Evolutionary conservation across 306 rosid genomes (phyloP).

Genomic region (Trifolium fragiferum): DNA sequence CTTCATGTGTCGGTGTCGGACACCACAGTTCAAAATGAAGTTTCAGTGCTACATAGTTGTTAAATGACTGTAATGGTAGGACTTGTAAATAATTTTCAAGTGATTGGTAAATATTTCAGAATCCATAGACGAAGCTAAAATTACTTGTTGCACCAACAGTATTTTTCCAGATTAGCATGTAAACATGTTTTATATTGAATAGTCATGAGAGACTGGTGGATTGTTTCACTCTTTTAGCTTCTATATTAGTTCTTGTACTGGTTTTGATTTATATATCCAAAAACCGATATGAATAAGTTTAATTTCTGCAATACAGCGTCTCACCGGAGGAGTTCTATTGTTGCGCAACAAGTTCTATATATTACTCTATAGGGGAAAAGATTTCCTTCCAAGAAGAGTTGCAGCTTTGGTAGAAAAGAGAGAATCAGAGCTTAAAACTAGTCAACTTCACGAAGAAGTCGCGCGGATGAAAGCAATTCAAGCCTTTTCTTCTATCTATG

Average conservation of each 20-base stretch:
- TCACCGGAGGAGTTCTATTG: constrained; percentile 82
- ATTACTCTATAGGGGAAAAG: constrained; percentile 82
- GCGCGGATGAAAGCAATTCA: constrained; percentile 63
- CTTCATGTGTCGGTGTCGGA: too few relatives aligned
- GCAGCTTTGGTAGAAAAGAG: constrained; percentile 62
- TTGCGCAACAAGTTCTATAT: constrained; percentile 76
- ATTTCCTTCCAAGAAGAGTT: constrained; percentile 71
- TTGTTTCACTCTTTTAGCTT: not conserved
- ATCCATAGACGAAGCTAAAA: not conserved
- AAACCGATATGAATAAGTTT: constrained; percentile 27
- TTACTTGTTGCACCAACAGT: not conserved
- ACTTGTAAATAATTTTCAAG: not conserved
- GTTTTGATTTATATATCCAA: constrained; percentile 14
- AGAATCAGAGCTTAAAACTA: constrained; percentile 67
- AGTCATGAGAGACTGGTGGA: not conserved
- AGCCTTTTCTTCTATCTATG: constrained; percentile 50
- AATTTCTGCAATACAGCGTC: constrained; percentile 62
- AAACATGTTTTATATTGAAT: constrained; percentile 17
- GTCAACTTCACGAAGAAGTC: constrained; percentile 67
- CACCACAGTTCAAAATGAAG: too few relatives aligned
- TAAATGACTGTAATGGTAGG: too few relatives aligned
- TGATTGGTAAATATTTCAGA: not conserved
- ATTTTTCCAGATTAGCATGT: not conserved
- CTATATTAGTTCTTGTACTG: not conserved
- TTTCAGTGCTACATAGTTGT: too few relatives aligned